These are phyloP conservation scores for Quercus mongolica DNA, from an alignment of 306 rosid genomes.

Conservation along the genomic window DNA sequence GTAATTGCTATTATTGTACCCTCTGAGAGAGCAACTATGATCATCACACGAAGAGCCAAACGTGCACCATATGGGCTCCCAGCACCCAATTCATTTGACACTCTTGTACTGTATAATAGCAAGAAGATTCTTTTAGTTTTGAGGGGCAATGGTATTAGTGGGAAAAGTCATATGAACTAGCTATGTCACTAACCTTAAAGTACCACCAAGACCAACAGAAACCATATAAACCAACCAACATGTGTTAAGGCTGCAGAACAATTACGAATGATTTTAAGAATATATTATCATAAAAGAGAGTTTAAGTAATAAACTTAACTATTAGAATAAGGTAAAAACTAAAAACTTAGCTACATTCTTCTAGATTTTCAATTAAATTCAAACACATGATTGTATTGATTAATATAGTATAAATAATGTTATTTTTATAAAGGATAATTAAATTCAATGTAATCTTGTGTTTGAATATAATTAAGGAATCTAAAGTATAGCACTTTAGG, in stretches of 20 bases:
- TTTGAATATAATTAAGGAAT: too few species aligned
- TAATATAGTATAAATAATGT: too few species aligned
- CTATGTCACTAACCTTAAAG: constrained; percentile 44
- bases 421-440: too few species aligned
- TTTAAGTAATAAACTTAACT: too few species aligned
- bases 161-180: background rate
- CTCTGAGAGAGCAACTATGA: constrained; percentile 31
- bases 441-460: too few species aligned
- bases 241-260: constrained; percentile 49
- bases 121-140: too few species aligned
- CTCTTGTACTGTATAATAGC: constrained; percentile 39
- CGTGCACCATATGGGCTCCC: constrained; percentile 46
- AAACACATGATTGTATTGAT: too few species aligned
- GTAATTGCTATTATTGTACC: constrained; percentile 35
- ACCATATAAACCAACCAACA: constrained; percentile 61
- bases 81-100: constrained; percentile 60
- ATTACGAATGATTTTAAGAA: background rate
- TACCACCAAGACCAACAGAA: constrained; percentile 60
- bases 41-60: constrained; percentile 49
- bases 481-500: too few species aligned
- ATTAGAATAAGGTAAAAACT: too few species aligned
- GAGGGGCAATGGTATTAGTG: background rate
- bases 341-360: too few species aligned
- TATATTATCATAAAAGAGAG: too few species aligned
- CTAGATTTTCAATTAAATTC: too few species aligned